A percentile compares a stretch with the other conserved stretches of the same genome.
These are phyloP conservation scores for Thyridium curvatum DNA, from an alignment of 2,329 filamentous ascomycete genomes.

Conservation along the genomic window DNA sequence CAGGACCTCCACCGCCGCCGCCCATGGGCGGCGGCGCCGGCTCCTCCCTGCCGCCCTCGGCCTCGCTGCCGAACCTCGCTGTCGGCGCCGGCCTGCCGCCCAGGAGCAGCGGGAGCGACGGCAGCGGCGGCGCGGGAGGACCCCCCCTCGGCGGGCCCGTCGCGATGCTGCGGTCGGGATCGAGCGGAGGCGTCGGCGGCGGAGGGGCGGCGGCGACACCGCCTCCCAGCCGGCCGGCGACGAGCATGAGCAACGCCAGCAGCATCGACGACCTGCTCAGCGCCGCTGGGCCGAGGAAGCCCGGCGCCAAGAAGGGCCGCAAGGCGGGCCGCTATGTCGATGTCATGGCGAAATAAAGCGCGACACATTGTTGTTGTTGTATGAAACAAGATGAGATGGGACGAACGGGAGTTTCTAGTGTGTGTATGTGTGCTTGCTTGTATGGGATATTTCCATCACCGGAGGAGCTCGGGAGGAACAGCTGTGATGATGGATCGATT, in stretches of 20 bases:
- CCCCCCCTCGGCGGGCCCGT: slow-evolving; percentile 17
- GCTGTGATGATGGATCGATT: too few species aligned
- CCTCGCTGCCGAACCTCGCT: slow-evolving; percentile 9
- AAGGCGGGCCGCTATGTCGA: slow-evolving; percentile 89
- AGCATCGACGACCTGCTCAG: slow-evolving; percentile 91
- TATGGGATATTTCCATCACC: too few species aligned
- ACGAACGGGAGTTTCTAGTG: too few species aligned
- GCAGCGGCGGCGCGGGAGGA: slow-evolving; percentile 17
- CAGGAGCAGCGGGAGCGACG: slow-evolving; percentile 21
- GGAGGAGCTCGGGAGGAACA: too few species aligned
- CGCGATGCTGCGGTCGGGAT: slow-evolving; percentile 35
- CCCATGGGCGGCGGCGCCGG: slow-evolving; percentile 12
- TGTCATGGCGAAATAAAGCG: slow-evolving; percentile 75
- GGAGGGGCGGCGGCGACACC: too few species aligned
- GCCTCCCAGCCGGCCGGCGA: slow-evolving; percentile 66
- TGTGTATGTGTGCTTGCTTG: too few species aligned
- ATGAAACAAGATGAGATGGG: too few species aligned
- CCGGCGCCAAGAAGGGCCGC: slow-evolving; percentile 61
- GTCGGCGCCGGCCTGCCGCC: slow-evolving; percentile 19
- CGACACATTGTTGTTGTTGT: too few species aligned
- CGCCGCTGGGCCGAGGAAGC: slow-evolving; percentile 63
- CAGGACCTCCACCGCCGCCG: slow-evolving; percentile 14
- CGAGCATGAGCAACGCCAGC: slow-evolving; percentile 84
- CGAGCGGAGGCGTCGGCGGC: slow-evolving; percentile 28
- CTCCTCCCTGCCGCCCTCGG: slow-evolving; percentile 10